Percentiles rank a stretch among this genome's conserved stretches.
Evolutionary conservation across 768 basidiomycete species (phyloP).

Genomic region (Mycena crocata): DNA sequence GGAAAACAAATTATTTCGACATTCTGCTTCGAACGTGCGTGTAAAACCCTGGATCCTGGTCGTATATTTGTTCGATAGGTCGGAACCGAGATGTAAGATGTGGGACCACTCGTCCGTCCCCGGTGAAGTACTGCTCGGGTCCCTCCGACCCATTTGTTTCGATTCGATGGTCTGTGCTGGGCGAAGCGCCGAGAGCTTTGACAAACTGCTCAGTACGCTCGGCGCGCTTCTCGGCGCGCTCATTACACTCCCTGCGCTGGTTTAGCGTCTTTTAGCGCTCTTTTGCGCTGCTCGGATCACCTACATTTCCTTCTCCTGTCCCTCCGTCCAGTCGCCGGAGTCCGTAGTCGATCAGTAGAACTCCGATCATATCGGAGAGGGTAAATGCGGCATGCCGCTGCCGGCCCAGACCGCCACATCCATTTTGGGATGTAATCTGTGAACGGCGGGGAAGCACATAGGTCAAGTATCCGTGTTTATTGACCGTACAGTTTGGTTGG

Average conservation of each 20-base stretch:
- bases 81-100: neutral
- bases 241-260: no score
- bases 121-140: slow-evolving; percentile 5
- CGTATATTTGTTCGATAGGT: neutral
- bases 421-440: no score
- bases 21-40: slow-evolving; percentile 2
- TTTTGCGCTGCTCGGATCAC: slow-evolving; percentile 2
- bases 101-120: neutral
- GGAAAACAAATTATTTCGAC: neutral
- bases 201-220: slow-evolving; percentile 1
- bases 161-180: slow-evolving; percentile 2
- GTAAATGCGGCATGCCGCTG: no score
- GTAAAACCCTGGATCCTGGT: slow-evolving; percentile 2
- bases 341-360: no score
- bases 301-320: neutral
- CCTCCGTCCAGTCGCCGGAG: slow-evolving; percentile 8
- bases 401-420: no score
- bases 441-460: no score
- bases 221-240: slow-evolving; percentile 3
- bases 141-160: neutral
- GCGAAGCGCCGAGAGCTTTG: neutral
- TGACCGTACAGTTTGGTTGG: no score
- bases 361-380: no score
- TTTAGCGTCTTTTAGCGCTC: neutral
- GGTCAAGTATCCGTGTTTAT: no score